phyloP scores from a whole-genome alignment of 306 rosid species.

The Glycyrrhiza uralensis region DNA sequence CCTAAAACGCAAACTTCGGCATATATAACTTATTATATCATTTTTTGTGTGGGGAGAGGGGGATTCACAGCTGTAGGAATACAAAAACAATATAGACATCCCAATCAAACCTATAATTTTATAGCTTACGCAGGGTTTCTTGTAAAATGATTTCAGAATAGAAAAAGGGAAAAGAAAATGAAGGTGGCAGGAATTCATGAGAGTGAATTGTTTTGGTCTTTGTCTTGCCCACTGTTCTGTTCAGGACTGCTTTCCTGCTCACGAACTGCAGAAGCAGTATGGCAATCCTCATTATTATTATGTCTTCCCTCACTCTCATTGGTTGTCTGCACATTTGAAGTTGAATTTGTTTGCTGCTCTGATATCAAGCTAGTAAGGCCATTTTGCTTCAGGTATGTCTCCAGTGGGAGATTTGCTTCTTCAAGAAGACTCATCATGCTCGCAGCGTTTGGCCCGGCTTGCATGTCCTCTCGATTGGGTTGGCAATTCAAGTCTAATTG shows the following conservation, averaged over 20 bases:
- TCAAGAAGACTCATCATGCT: conserved; percentile 86
- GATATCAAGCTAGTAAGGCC: conserved; percentile 79
- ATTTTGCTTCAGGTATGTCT: conserved; percentile 76
- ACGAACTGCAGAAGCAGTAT: conserved; percentile 43
- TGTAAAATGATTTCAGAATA: conserved; percentile 21
- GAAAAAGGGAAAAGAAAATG: conserved; percentile 9
- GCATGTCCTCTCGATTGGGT: conserved; percentile 66
- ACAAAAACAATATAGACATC: conserved; percentile 9
- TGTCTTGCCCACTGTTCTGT: conserved; percentile 55
- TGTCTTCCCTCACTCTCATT: conserved; percentile 64
- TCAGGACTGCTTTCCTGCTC: conserved; percentile 61
- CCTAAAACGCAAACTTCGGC: conserved; percentile 2
- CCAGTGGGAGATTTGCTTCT: conserved; percentile 82
- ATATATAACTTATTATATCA: neutral
- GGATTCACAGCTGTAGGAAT: conserved; percentile 10
- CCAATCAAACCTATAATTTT: conserved; percentile 25
- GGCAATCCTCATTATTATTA: conserved; percentile 49
- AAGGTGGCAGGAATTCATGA: conserved; percentile 28
- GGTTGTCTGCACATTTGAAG: conserved; percentile 50
- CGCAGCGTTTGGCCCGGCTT: conserved; percentile 41
- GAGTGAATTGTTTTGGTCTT: conserved; percentile 48
- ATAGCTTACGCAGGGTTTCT: neutral
- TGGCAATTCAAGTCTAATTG: conserved; percentile 76
- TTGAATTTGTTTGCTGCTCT: conserved; percentile 67
- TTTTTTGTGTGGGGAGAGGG: neutral